Base-by-base conservation (phyloP, 164 flowering plant species). In the Amborella trichopoda region DNA sequence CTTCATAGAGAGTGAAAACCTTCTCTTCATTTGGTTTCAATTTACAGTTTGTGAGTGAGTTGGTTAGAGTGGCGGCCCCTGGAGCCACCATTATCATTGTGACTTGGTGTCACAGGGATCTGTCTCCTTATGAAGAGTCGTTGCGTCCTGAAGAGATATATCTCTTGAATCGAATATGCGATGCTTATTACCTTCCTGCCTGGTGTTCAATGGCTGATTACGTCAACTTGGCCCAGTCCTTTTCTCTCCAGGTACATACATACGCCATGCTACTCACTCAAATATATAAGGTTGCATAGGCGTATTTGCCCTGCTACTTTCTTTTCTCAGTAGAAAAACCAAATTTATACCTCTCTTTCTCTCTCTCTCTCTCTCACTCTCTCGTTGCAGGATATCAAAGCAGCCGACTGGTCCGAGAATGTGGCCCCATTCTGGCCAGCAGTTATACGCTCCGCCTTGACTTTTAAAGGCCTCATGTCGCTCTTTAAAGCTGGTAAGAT, bases 391-490 rank as follows among this genome's bases (percentile, higher is more conserved):
- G 94, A 84, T 47, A 77, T 91, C 40, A 83, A 77, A 62, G 25
- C 74, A 36, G 96, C 77, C 32, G 99, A 91, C 57, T 87, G 99
- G 96, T 73, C 99, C 1, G 62, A 63, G 17, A 44, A 78, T 54
- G 96, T 91, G 13, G 99, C 99, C 0, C 99, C 99, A 21, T 91
- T 91, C 62, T 91, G 99, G 99, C 95, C 99, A 5, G 99, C 96
- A 12, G 95, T 87, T 2, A 74, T 91, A 21, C 83, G 74, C 43
- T 73, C 94, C 14, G 93, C 90, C 8, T 61, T 87, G 43, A 71
- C 99, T 39, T 82, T 89, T 88, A 82, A 74, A 49, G 99, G 99
- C 55, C 13, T 87, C 50, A 72, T 77, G 16, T 91, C 96, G 3
- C 64, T 91, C 43, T 54, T 87, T 21, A 63, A 75, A 25, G 68